Conservation (phyloP, 352 stramenopile genomes). For the Pythium coloratum region DNA sequence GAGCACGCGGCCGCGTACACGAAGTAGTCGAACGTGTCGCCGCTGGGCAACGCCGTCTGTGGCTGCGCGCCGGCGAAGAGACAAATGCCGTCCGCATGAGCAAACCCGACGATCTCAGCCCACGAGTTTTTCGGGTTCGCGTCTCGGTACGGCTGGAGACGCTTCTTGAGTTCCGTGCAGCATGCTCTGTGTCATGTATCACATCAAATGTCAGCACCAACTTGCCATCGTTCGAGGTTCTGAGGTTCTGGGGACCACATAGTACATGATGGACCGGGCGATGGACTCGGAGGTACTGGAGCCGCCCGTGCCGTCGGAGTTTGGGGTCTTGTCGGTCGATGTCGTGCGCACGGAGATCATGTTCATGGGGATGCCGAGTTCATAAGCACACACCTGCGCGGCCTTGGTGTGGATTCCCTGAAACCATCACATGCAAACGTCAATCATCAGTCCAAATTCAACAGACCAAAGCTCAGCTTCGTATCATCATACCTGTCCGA, state of each 20-base stretch:
- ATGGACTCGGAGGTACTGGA: slow-evolving; percentile 64
- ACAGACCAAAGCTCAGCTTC: neutral
- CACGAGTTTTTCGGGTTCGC: slow-evolving; percentile 26
- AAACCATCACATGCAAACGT: neutral
- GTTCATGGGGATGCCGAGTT: slow-evolving; percentile 38
- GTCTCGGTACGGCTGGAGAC: slow-evolving; percentile 34
- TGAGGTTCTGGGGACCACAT: neutral
- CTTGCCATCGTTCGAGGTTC: neutral
- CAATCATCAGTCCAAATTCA: neutral
- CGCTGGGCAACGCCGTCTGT: slow-evolving; percentile 1
- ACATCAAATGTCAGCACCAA: slow-evolving; percentile 1
- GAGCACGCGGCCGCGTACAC: slow-evolving; percentile 45
- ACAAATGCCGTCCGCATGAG: slow-evolving; percentile 27
- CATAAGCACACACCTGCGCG: slow-evolving; percentile 48
- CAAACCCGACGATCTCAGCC: slow-evolving; percentile 21
- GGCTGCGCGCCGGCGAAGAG: slow-evolving; percentile 34
- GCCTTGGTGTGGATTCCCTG: slow-evolving; percentile 72
- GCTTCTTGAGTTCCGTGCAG: slow-evolving; percentile 42
- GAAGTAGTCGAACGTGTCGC: slow-evolving; percentile 39
- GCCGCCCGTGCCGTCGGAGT: slow-evolving; percentile 44
- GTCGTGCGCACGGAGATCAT: slow-evolving; percentile 48
- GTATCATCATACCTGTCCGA: slow-evolving; percentile 40
- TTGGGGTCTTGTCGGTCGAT: slow-evolving; percentile 51
- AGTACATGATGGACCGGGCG: slow-evolving; percentile 36
- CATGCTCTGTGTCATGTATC: slow-evolving; percentile 29